Evolutionary conservation across 495 filamentous ascomycete species (phyloP), one percentile per base, ranked within the genome.

Genomic region (Parathielavia appendiculata): DNA sequence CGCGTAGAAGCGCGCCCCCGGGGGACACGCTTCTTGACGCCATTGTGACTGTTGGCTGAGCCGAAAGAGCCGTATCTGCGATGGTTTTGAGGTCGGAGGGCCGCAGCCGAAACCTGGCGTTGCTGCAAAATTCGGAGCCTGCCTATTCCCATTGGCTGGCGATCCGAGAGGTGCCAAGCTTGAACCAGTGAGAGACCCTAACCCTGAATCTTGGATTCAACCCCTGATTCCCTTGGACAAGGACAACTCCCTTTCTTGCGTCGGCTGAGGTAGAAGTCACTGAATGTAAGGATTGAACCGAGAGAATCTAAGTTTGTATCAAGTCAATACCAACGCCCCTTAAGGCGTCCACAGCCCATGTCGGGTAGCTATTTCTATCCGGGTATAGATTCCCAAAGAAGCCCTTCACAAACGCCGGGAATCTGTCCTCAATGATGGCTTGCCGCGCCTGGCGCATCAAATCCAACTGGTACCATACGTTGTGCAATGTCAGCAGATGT

Each of bases 401-500:
- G 35, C 82, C 69, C 60, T 75, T 84, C 51, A 97, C 59, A 66
- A 95, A 97, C 6, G 74, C 81, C 14, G 92, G 91, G 73, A 86
- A 97, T 51, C 78, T 71, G 69, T 95, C 91, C 49, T 88, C 87
- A 11, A 96, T 69, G 65, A 99, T 92, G 26, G 93, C 86, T 54
- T 87, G 74, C 58, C 91, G 79, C 2, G 83, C 85, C 43, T 77
- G 73, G 13, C 76, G 74, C 92, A 97, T 96, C 61, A 99, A 71
- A 47, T 81, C 77, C 30, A 99, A 78, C 61, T 95, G 81, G 66
- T 92, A 95, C 68, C 90, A 88, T 23, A 97, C 90, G 69, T 99
- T 97, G 72, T 99, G 93, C 62, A 96, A 87, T 0, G 91, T 95
- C 36, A 98, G 74, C 71, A 99, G 73, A 77, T 99, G 93, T 19